Base-by-base conservation (phyloP, 1,284 basidiomycete genomes). In the Ceratobasidium theobromae region DNA sequence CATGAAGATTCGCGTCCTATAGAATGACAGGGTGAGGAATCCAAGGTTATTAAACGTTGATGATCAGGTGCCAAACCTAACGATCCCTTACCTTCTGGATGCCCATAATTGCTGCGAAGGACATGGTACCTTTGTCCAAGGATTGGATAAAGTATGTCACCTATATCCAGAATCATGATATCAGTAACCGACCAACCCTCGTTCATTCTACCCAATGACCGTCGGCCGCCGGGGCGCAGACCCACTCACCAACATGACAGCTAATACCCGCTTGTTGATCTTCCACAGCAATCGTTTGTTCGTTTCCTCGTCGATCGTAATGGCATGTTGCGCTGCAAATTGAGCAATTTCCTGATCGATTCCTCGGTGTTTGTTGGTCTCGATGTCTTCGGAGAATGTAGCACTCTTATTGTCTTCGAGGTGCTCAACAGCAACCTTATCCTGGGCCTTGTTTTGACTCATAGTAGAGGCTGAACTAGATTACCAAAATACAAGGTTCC, bases 321-420 rank as follows among this genome's bases (percentile, higher is more conserved):
- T 46, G 14, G 58, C 58, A 62, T 62, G 58, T 18, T 62, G 46
- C 21, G 58, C 58, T 5, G 55, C 58, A 30, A 62, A 62, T 32
- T 41, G 45, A 25, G 58, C 58, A 51, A 62, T 62, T 27, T 62
- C 58, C 58, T 62, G 45, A 62, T 62, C 58, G 28, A 62, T 62
- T 30, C 58, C 58, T 46, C 33, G 58, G 35, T 62, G 58, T 25
- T 62, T 46, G 33, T 33, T 41, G 21, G 33, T 21, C 35, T 62
- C 58, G 25, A 28, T 62, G 32, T 62, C 58, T 41, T 62, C 58
- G n/a, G 58, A 62, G 21, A 62, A 51, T 23, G 58, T 62, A 2
- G 58, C 46, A n/a, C 58, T 62, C 33, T 62, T 62, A 46, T 11
- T 51, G 25, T 62, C 58, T 35, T 62, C 58, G 6, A 62, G 46